These are phyloP conservation scores for Mitragyna speciosa DNA, from an alignment of 257 asterid genomes.

Conservation along the genomic window DNA sequence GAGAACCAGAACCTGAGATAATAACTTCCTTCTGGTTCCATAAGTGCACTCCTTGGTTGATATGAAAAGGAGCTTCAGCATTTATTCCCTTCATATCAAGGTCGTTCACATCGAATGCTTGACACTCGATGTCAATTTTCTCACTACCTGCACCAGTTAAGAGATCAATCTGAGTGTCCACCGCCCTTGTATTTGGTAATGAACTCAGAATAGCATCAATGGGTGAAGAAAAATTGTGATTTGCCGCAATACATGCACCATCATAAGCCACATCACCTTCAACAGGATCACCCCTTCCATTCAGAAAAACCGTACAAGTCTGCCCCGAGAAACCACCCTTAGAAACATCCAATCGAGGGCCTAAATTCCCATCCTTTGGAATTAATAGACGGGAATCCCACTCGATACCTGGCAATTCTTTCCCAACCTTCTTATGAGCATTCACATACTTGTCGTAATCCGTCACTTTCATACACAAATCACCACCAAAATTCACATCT, in stretches of 20 bases:
- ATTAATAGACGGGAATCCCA: background rate
- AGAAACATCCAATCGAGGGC: background rate
- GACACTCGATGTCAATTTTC: slow-evolving; percentile 7
- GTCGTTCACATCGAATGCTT: background rate
- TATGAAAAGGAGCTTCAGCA: background rate
- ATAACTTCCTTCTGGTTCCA: background rate
- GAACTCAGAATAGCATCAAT: background rate
- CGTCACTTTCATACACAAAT: background rate
- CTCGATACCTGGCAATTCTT: background rate
- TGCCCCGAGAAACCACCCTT: slow-evolving; percentile 8
- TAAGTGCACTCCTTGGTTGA: background rate
- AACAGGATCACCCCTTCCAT: background rate
- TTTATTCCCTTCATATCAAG: background rate
- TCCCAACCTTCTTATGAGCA: background rate
- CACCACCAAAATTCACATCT: background rate
- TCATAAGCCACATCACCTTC: background rate
- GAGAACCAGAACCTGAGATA: background rate
- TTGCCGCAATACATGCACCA: background rate
- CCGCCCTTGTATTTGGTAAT: background rate
- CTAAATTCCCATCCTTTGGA: slow-evolving; percentile 15
- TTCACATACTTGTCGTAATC: slow-evolving; percentile 6
- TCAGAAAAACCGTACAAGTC: background rate
- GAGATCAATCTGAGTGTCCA: background rate
- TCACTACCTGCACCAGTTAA: slow-evolving; percentile 4
- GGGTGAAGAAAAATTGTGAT: background rate